phyloP scores from a whole-genome alignment of 352 stramenopile genomes.

The Saprolegnia parasitica region DNA sequence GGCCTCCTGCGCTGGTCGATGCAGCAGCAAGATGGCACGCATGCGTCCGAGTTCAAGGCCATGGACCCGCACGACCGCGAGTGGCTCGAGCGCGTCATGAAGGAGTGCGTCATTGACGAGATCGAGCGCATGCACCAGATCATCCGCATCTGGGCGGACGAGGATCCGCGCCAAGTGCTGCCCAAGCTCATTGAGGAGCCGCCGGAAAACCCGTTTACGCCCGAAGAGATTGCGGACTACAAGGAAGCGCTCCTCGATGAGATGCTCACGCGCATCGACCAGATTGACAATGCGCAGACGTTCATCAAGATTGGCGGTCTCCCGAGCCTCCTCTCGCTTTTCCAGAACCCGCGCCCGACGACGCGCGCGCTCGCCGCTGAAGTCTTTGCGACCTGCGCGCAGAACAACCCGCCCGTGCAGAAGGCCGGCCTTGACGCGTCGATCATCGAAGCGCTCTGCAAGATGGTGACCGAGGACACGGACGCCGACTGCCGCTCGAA shows the following conservation, averaged over 20 bases:
- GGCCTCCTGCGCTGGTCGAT: conserved; percentile 86
- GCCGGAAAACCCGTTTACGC: conserved; percentile 34
- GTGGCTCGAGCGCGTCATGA: conserved; percentile 80
- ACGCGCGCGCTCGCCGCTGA: conserved; percentile 67
- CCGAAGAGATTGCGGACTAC: conserved; percentile 71
- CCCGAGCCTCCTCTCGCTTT: conserved; percentile 50
- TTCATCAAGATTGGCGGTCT: conserved; percentile 82
- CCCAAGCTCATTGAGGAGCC: conserved; percentile 38
- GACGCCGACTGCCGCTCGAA: conserved; percentile 72
- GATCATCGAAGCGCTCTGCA: conserved; percentile 64
- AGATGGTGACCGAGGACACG: conserved; percentile 39
- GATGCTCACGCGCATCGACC: conserved; percentile 76
- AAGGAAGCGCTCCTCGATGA: conserved; percentile 79
- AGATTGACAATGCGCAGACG: conserved; percentile 86
- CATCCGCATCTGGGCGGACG: conserved; percentile 70
- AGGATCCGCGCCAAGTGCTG: conserved; percentile 70
- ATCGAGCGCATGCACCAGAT: conserved; percentile 81
- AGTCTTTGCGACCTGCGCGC: conserved; percentile 72
- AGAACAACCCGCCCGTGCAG: conserved; percentile 84
- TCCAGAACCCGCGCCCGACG: conserved; percentile 42
- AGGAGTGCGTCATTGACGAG: conserved; percentile 80
- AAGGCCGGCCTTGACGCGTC: conserved; percentile 57
- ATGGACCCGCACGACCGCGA: conserved; percentile 73
- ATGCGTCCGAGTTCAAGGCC: conserved; percentile 49
- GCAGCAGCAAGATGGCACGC: conserved; percentile 76